A percentile compares a stretch with the other conserved stretches of the same genome.
phyloP scores from a whole-genome alignment of 2,329 filamentous ascomycete genomes.

The Neonectria hederae region DNA sequence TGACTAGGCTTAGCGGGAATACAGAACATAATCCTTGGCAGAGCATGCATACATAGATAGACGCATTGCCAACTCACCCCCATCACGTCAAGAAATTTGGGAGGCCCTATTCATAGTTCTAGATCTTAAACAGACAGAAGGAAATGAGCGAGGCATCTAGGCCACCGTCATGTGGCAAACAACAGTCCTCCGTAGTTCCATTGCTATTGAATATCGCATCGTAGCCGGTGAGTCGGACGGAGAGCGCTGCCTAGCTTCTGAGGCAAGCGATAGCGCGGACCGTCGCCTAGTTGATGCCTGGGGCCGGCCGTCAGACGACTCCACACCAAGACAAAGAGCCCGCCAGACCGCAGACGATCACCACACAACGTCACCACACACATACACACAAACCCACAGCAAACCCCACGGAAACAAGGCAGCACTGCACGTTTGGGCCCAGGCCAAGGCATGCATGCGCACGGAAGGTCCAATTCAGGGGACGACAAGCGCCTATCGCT shows the following conservation, averaged over 20 bases:
- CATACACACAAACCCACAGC: neutral
- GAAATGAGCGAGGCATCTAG: neutral
- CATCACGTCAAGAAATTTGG: neutral
- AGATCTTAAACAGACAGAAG: neutral
- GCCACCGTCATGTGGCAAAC: too few species aligned
- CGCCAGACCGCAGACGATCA: too few species aligned
- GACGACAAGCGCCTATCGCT: neutral
- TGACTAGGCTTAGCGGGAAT: neutral
- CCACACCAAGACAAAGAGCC: neutral
- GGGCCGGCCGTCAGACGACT: neutral
- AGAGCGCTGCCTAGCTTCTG: neutral
- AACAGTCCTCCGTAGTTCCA: too few species aligned
- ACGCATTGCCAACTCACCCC: neutral
- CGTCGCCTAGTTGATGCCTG: neutral
- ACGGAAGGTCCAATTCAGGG: neutral
- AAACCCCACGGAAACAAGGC: neutral
- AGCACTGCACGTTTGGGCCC: constrained; percentile 7
- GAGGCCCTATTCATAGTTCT: neutral
- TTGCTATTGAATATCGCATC: neutral
- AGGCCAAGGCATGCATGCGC: neutral
- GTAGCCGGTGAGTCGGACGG: neutral
- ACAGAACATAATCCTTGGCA: neutral
- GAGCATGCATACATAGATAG: neutral
- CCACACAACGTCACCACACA: neutral
- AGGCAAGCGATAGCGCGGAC: neutral